Evolutionary conservation across 2,329 filamentous ascomycete genomes (phyloP).

Genomic region (Pseudopithomyces chartarum): DNA sequence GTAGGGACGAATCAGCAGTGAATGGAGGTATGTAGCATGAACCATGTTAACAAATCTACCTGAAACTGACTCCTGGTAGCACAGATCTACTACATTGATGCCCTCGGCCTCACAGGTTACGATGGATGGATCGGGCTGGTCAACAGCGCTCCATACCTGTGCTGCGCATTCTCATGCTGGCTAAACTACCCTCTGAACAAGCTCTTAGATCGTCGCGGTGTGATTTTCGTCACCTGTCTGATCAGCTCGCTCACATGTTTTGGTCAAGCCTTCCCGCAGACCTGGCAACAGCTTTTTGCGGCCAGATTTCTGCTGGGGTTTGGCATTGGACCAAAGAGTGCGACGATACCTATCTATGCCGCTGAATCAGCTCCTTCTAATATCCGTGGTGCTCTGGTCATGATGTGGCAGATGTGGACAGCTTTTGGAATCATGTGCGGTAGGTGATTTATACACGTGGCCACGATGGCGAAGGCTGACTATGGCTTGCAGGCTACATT

Average conservation of each 20-base stretch:
- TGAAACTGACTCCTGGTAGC: constrained; percentile 12
- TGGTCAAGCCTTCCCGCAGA: constrained; percentile 63
- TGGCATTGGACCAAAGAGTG: constrained; percentile 76
- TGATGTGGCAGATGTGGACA: constrained; percentile 77
- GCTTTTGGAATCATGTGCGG: constrained; percentile 31
- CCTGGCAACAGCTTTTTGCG: constrained; percentile 73
- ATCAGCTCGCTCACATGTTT: constrained; percentile 66
- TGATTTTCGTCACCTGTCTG: constrained; percentile 76
- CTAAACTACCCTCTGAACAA: constrained; percentile 74
- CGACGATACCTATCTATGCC: constrained; percentile 74
- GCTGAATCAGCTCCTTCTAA: constrained; percentile 73
- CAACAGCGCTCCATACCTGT: constrained; percentile 67
- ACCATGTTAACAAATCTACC: not conserved
- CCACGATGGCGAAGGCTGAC: no score
- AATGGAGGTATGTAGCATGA: constrained; percentile 21
- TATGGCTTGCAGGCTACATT: constrained; percentile 21
- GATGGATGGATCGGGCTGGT: constrained; percentile 63
- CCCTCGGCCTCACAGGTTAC: constrained; percentile 14
- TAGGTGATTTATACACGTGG: no score
- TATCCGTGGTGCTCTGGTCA: constrained; percentile 78
- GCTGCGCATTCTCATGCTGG: constrained; percentile 74
- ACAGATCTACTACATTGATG: constrained; percentile 20
- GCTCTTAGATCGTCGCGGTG: constrained; percentile 70
- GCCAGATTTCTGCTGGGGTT: constrained; percentile 76
- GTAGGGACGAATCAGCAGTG: constrained; percentile 23